phyloP scores from a whole-genome alignment of 768 basidiomycete species.

The Amanita polypyramis region DNA sequence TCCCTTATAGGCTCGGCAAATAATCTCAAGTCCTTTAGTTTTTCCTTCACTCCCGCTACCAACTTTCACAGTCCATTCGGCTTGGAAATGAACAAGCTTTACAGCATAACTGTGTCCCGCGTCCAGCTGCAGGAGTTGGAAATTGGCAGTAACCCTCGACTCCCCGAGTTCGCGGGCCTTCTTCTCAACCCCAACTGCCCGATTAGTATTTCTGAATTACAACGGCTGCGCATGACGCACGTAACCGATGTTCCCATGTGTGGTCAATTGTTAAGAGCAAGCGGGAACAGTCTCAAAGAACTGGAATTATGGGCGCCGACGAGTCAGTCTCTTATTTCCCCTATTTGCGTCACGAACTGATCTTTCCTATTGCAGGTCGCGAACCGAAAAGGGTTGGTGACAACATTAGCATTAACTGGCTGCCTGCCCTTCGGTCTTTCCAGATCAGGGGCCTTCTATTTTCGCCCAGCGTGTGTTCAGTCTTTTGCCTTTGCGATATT shows the following conservation, averaged over 20 bases:
- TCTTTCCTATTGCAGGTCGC: neutral
- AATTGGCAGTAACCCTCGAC: constrained; percentile 6
- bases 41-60: neutral
- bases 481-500: constrained; percentile 9
- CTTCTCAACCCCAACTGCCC: constrained; percentile 5
- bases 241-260: constrained; percentile 10
- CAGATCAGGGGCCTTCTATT: constrained; percentile 1
- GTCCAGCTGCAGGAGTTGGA: neutral
- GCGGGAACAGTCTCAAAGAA: constrained; percentile 9
- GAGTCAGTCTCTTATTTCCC: neutral
- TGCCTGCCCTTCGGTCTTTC: constrained; percentile 5
- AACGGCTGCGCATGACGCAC: constrained; percentile 10
- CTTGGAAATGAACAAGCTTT: too few relatives aligned
- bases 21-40: neutral
- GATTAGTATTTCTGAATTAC: constrained; percentile 9
- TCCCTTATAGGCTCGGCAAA: neutral
- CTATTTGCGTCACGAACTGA: constrained; percentile 5
- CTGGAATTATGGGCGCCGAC: constrained; percentile 11
- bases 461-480: constrained; percentile 4
- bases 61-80: neutral
- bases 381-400: constrained; percentile 4
- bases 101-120: neutral
- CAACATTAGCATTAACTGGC: neutral
- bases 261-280: constrained; percentile 1
- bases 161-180: constrained; percentile 1